Conservation (phyloP, 75 land plant genomes). For the Adiantum capillusveneris region DNA sequence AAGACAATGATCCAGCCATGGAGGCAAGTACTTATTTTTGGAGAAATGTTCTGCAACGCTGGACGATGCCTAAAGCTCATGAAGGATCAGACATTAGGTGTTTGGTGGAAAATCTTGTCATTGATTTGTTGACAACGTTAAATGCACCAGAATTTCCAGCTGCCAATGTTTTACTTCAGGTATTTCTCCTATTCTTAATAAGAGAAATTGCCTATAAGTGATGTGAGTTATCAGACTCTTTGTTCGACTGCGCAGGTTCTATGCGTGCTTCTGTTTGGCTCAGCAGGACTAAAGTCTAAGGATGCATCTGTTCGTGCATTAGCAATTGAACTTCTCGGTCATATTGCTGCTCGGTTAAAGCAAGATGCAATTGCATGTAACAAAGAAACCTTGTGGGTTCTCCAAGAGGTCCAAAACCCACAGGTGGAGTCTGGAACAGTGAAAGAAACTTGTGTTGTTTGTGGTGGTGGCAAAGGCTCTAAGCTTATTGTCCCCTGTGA, state of each 20-base stretch:
- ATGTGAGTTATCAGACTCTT: background rate
- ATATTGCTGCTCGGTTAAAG: constrained; percentile 89
- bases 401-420: constrained; percentile 36
- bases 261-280: constrained; percentile 81
- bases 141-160: constrained; percentile 98
- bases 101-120: constrained; percentile 75
- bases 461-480: constrained; percentile 42
- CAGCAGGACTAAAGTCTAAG: constrained; percentile 82
- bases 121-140: constrained; percentile 71
- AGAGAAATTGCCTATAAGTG: background rate
- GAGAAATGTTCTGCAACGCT: constrained; percentile 82
- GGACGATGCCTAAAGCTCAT: constrained; percentile 63
- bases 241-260: constrained; percentile 60
- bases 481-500: constrained; percentile 50
- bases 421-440: constrained; percentile 12
- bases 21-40: constrained; percentile 73
- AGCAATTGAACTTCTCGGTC: constrained; percentile 93
- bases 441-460: constrained; percentile 52
- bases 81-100: constrained; percentile 82
- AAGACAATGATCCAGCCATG: constrained; percentile 64
- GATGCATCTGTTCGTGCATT: constrained; percentile 69
- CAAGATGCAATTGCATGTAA: constrained; percentile 61
- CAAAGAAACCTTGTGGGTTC: constrained; percentile 70
- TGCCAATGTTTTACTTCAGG: constrained; percentile 81
- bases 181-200: constrained; percentile 7